phyloP scores from a whole-genome alignment of 2,329 filamentous ascomycete species.

The Fusarium nelsonii region DNA sequence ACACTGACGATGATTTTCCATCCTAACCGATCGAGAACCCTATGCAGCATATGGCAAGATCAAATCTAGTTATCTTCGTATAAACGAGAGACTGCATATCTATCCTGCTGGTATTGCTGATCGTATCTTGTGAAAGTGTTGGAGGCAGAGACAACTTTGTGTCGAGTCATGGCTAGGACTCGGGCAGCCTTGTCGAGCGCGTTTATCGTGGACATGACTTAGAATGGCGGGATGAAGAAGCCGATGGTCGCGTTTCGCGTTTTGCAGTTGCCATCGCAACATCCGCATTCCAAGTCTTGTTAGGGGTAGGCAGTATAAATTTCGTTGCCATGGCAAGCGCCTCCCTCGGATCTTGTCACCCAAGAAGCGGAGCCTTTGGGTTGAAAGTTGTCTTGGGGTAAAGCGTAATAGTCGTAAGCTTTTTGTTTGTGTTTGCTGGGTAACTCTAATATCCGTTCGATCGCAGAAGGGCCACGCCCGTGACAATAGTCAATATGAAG shows the following conservation, averaged over 20 bases:
- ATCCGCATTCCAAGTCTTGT: not conserved
- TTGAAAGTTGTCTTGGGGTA: not conserved
- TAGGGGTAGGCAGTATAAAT: not conserved
- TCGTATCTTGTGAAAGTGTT: not conserved
- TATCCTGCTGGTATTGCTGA: not conserved
- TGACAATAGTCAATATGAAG: conserved; percentile 11
- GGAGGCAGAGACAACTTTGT: not conserved
- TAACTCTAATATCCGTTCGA: not conserved
- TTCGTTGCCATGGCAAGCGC: not conserved
- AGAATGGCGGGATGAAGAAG: not conserved
- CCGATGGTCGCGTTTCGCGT: not conserved
- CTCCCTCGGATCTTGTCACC: not conserved
- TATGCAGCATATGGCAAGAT: not conserved
- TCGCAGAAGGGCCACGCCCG: conserved; percentile 8
- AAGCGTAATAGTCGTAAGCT: not conserved
- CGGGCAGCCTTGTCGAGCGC: rapidly evolving
- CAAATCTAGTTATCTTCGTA: not conserved
- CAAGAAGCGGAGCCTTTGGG: not conserved
- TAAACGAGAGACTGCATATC: not conserved
- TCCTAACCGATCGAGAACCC: too few relatives aligned
- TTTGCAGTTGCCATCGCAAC: too few relatives aligned
- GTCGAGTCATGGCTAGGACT: too few relatives aligned
- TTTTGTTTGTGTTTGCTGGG: not conserved
- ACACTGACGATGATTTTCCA: too few relatives aligned
- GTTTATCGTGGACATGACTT: too few relatives aligned